These are phyloP conservation scores for Fusarium globosum DNA, from an alignment of 2,329 filamentous ascomycete genomes.

Conservation along the genomic window DNA sequence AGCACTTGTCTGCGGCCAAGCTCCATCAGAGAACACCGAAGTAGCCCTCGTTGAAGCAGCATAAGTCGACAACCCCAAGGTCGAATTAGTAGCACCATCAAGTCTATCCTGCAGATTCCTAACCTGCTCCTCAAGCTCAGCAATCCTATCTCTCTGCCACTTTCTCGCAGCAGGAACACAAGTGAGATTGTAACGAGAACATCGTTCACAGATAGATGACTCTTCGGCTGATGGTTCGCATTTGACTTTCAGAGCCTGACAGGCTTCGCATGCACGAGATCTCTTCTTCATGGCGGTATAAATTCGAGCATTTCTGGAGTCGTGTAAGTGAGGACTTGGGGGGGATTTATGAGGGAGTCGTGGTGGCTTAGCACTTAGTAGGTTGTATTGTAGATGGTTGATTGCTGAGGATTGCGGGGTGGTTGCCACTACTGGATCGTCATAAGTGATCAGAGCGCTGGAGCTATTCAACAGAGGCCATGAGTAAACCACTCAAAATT, in stretches of 20 bases:
- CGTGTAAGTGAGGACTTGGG: background rate
- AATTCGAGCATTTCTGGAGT: background rate
- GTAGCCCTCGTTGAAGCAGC: conserved; percentile 14
- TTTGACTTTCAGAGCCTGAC: conserved; percentile 31
- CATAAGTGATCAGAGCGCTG: background rate
- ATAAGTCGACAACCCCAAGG: background rate
- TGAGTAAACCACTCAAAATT: too few relatives aligned
- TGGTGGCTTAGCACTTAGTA: conserved; percentile 13
- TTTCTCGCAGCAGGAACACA: conserved; percentile 25
- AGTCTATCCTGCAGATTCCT: conserved; percentile 15
- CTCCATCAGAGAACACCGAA: conserved; percentile 19
- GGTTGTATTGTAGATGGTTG: background rate
- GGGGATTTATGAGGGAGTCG: background rate
- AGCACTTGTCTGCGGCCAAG: background rate
- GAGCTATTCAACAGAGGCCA: background rate
- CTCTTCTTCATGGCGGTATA: conserved; percentile 22
- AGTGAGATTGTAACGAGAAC: conserved; percentile 8
- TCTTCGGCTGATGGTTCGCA: conserved; percentile 12
- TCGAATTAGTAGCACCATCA: conserved; percentile 6
- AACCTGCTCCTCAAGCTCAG: conserved; percentile 24
- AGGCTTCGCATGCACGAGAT: conserved; percentile 32
- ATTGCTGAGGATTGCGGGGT: background rate
- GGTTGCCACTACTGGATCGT: background rate
- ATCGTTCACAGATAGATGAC: conserved; percentile 17
- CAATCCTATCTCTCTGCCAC: conserved; percentile 28